A percentile compares a stretch with the other conserved stretches of the same genome.
These are phyloP conservation scores for Aspergillus sparsus DNA, from an alignment of 495 filamentous ascomycete genomes.

Conservation along the genomic window DNA sequence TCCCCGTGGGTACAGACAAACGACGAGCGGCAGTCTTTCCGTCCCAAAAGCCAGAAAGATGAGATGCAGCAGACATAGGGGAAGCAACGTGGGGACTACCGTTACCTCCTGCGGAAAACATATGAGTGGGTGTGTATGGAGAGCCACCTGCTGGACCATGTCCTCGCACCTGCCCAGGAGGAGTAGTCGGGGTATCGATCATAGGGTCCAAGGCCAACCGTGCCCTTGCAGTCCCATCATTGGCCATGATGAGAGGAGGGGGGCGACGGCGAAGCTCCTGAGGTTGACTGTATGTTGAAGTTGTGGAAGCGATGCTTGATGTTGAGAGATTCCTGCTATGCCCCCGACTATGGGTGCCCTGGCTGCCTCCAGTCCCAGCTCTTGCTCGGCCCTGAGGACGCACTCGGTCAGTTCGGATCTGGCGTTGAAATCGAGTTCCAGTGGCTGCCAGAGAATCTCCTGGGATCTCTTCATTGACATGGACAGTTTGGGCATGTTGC, in stretches of 20 bases:
- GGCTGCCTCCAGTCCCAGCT: constrained; percentile 69
- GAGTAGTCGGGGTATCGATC: constrained; percentile 60
- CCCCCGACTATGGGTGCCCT: constrained; percentile 67
- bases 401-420: constrained; percentile 83
- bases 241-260: constrained; percentile 82
- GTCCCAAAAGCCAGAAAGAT: constrained; percentile 67
- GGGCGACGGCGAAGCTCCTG: constrained; percentile 69
- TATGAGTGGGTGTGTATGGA: constrained; percentile 51
- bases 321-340: constrained; percentile 83
- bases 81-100: constrained; percentile 76
- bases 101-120: constrained; percentile 68
- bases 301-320: constrained; percentile 78
- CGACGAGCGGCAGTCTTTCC: constrained; percentile 71
- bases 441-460: constrained; percentile 91
- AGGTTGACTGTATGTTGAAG: constrained; percentile 65
- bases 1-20: constrained; percentile 76
- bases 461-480: constrained; percentile 96
- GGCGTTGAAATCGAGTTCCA: constrained; percentile 88
- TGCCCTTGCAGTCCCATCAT: constrained; percentile 56
- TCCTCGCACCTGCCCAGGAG: constrained; percentile 47
- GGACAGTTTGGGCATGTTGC: constrained; percentile 96
- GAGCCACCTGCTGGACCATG: constrained; percentile 63
- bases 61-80: constrained; percentile 64
- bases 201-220: constrained; percentile 26
- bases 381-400: constrained; percentile 72